Percentiles rank a stretch among this genome's conserved stretches.
Conservation (phyloP, 768 basidiomycete genomes). For the Galerina sulciceps region DNA sequence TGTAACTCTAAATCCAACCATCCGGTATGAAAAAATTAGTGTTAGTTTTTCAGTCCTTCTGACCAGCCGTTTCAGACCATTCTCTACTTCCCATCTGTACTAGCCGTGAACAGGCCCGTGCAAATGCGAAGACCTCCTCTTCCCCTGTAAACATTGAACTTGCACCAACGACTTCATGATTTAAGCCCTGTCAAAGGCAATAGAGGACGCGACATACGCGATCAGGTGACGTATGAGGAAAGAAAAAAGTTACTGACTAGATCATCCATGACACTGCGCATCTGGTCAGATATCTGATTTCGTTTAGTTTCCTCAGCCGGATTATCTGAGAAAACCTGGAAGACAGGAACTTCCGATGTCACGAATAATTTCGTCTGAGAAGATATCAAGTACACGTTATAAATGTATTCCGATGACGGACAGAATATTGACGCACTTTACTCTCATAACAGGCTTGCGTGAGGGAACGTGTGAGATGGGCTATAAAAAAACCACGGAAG, state of each 20-base stretch:
- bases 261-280: constrained; percentile 95
- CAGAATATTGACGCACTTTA: constrained; percentile 49
- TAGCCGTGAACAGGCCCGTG: constrained; percentile 85
- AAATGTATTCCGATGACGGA: background rate
- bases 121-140: constrained; percentile 97
- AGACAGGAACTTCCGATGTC: constrained; percentile 91
- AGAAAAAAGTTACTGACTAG: constrained; percentile 54
- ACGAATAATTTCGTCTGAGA: constrained; percentile 85
- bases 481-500: background rate
- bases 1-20: background rate
- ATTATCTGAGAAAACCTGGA: constrained; percentile 87
- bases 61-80: constrained; percentile 67
- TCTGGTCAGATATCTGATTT: constrained; percentile 71
- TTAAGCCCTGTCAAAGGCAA: constrained; percentile 66
- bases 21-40: background rate
- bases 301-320: constrained; percentile 36
- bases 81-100: constrained; percentile 92
- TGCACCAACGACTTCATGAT: constrained; percentile 73
- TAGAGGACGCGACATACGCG: background rate
- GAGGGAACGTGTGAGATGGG: constrained; percentile 1
- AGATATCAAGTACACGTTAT: background rate
- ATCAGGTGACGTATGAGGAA: constrained; percentile 7
- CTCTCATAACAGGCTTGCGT: constrained; percentile 86
- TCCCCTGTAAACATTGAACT: constrained; percentile 95
- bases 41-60: constrained; percentile 2